Base-by-base conservation (phyloP, 495 filamentous ascomycete species). In the Aspergillus nidulans region DNA sequence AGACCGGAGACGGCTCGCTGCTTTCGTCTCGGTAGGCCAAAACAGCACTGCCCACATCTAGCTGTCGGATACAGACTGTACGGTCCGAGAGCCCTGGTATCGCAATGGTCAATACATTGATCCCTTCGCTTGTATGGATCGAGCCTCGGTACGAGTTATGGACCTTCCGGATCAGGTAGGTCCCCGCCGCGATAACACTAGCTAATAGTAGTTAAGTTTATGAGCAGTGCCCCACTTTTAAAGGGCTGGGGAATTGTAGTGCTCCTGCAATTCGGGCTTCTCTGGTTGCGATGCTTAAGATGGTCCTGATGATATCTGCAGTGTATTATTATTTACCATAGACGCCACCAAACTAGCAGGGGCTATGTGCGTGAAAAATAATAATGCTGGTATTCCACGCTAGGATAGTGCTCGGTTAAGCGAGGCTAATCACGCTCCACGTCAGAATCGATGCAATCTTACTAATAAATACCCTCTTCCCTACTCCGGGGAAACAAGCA, bases 111-210 rank as follows among this genome's bases (percentile, higher is more conserved):
- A n/a, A n/a, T n/a, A n/a, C n/a, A n/a, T n/a, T n/a, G n/a, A n/a
- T n/a, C n/a, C n/a, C n/a, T n/a, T n/a, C n/a, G n/a, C n/a, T n/a
- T n/a, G n/a, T n/a, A n/a, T n/a, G n/a, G n/a, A 12, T 34, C 9
- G 30, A 34, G 30, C 30, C 30, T 34, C 30, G 30, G 40, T 21
- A 43, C 23, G 50, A 43, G 32, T 45, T 66, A 61, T 52, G 56
- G 61, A 67, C 65, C 65, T 69, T 61, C 66, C 66, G 63, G 48
- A 62, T 65, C 24, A 45, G 61, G 63, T 44, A 52, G 20, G 20
- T 21, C 58, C 57, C 49, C 20, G 42, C 53, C 50, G 39, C 57
- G 39, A 40, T 41, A 38, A 12, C 46, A 16, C 7, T 28, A 49
- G 6, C 34, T 9, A 18, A 23, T 9, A 9, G 26, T 28, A 28